These are phyloP conservation scores for Rheum nobile DNA, from an alignment of 148 eudicot genomes.

Conservation along the genomic window DNA sequence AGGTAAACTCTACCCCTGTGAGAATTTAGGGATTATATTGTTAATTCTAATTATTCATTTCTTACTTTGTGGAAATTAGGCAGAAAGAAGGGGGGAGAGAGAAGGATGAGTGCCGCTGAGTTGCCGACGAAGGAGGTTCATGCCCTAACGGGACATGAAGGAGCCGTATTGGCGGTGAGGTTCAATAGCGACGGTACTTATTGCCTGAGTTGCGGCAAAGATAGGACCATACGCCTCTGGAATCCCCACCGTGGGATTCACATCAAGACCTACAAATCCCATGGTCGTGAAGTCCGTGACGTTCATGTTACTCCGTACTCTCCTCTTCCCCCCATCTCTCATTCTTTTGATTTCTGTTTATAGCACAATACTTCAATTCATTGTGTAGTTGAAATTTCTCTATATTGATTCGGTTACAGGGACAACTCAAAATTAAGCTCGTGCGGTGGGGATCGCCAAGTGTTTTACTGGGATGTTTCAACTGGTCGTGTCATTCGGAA, in stretches of 20 bases:
- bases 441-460: slow-evolving; percentile 96
- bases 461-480: slow-evolving; percentile 94
- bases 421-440: slow-evolving; percentile 84
- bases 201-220: slow-evolving; percentile 82
- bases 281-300: slow-evolving; percentile 90
- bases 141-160: slow-evolving; percentile 77
- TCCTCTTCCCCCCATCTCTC: not conserved
- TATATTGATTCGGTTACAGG: slow-evolving; percentile 17
- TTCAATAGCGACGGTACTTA: slow-evolving; percentile 75
- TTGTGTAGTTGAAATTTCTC: not conserved
- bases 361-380: no score
- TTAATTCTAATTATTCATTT: not conserved
- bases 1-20: no score
- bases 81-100: not conserved
- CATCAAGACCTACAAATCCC: slow-evolving; percentile 86
- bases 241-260: slow-evolving; percentile 95
- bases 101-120: slow-evolving; percentile 24
- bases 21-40: no score
- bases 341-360: not conserved
- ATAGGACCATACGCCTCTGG: slow-evolving; percentile 91
- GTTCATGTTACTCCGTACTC: slow-evolving; percentile 63
- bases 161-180: slow-evolving; percentile 74
- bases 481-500: slow-evolving; percentile 82
- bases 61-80: not conserved
- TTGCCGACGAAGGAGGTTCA: slow-evolving; percentile 54